These are phyloP conservation scores for Cryptosporidium canis DNA, from an alignment of 169 alveolate genomes.

Conservation along the genomic window DNA sequence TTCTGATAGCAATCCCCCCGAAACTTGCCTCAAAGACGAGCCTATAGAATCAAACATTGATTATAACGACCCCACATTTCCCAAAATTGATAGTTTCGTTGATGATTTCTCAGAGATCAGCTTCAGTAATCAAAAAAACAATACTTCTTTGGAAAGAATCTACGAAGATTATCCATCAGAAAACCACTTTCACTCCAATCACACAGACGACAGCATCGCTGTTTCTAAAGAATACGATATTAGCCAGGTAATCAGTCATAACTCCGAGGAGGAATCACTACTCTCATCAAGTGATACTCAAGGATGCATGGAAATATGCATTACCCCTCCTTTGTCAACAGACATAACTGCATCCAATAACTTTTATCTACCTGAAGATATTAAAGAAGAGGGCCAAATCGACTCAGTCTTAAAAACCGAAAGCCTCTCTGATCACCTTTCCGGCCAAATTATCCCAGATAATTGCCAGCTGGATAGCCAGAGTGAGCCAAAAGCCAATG, in stretches of 20 bases:
- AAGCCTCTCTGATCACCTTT: background rate
- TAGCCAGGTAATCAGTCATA: background rate
- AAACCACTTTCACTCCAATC: background rate
- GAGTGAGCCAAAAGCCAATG: background rate
- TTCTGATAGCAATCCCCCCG: background rate
- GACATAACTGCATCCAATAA: background rate
- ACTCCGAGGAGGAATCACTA: background rate
- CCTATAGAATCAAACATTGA: background rate
- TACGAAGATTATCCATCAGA: background rate
- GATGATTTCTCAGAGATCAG: background rate
- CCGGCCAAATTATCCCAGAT: background rate
- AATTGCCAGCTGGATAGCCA: background rate
- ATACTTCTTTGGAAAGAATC: background rate
- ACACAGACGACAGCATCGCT: too few species aligned
- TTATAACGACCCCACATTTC: background rate
- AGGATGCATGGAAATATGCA: constrained; percentile 44
- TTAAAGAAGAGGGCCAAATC: background rate
- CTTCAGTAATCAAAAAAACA: background rate
- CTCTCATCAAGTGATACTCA: constrained; percentile 1
- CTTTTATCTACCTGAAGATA: constrained; percentile 22
- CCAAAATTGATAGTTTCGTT: background rate
- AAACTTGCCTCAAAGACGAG: background rate
- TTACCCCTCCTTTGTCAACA: constrained; percentile 50
- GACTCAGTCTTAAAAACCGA: background rate
- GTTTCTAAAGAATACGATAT: background rate